phyloP scores from a whole-genome alignment of 805 yeast species.

The Starmerella cellae region DNA sequence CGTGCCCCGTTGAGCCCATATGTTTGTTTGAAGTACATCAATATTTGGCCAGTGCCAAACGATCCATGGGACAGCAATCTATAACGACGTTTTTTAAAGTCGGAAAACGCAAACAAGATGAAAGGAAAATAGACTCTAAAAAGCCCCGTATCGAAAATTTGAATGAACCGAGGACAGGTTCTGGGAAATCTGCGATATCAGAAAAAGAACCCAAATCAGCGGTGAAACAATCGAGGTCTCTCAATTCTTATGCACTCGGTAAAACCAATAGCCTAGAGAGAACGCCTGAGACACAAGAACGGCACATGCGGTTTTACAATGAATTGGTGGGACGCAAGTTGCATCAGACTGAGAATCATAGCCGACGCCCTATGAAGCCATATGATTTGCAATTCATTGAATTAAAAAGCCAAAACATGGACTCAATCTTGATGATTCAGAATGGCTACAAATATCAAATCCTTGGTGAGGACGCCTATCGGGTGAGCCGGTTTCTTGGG shows the following conservation, averaged over 20 bases:
- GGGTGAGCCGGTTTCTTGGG: constrained; percentile 42
- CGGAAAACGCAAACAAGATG: neutral
- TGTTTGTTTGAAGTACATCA: no score
- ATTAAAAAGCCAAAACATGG: constrained; percentile 46
- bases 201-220: no score
- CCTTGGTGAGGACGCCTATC: constrained; percentile 70
- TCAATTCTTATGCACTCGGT: neutral
- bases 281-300: neutral
- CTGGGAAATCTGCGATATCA: no score
- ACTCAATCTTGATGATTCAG: constrained; percentile 66
- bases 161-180: no score
- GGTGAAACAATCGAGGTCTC: no score
- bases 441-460: constrained; percentile 88
- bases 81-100: constrained; percentile 13
- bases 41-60: no score
- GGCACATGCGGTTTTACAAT: constrained; percentile 1
- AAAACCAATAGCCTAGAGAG: no score
- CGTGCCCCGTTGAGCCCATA: no score
- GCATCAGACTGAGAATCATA: neutral
- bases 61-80: constrained; percentile 11
- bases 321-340: neutral
- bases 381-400: constrained; percentile 64
- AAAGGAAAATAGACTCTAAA: no score
- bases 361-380: constrained; percentile 46
- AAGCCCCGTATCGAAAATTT: no score